Evolutionary conservation across 495 filamentous ascomycete genomes (phyloP).

Genomic region (Sphaerosporella brunnea): DNA sequence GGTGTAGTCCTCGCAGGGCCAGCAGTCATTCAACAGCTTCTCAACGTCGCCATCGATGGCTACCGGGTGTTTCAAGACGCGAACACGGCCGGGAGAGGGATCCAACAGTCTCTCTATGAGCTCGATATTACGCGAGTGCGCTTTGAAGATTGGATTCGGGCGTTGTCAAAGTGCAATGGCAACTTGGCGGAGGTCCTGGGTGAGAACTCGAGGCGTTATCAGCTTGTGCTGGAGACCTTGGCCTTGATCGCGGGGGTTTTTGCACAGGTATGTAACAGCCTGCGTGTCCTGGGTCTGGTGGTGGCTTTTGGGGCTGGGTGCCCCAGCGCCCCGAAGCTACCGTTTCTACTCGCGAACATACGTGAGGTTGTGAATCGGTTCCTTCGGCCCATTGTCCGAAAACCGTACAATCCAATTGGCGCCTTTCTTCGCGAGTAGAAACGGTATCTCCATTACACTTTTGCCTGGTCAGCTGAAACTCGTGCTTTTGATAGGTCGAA

Average conservation of each 20-base stretch:
- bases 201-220: not conserved
- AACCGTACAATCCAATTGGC: too few relatives aligned
- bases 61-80: not conserved
- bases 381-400: too few relatives aligned
- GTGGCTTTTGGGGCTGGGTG: too few relatives aligned
- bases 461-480: too few relatives aligned
- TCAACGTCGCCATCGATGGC: constrained; percentile 1
- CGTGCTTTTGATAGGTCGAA: too few relatives aligned
- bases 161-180: not conserved
- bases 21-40: not conserved
- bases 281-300: too few relatives aligned
- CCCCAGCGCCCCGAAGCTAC: too few relatives aligned
- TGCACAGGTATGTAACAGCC: too few relatives aligned
- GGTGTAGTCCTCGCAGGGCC: constrained; percentile 4
- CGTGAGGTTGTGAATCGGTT: too few relatives aligned
- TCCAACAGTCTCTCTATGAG: not conserved
- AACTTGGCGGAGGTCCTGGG: not conserved
- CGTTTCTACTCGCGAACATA: too few relatives aligned
- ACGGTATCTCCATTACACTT: too few relatives aligned
- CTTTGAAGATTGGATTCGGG: not conserved
- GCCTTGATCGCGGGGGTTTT: not conserved
- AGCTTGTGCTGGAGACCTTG: not conserved
- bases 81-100: not conserved
- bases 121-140: not conserved
- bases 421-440: too few relatives aligned